Evolutionary conservation across 169 alveolate species (phyloP).

Genomic region (Eimeria maxima): DNA sequence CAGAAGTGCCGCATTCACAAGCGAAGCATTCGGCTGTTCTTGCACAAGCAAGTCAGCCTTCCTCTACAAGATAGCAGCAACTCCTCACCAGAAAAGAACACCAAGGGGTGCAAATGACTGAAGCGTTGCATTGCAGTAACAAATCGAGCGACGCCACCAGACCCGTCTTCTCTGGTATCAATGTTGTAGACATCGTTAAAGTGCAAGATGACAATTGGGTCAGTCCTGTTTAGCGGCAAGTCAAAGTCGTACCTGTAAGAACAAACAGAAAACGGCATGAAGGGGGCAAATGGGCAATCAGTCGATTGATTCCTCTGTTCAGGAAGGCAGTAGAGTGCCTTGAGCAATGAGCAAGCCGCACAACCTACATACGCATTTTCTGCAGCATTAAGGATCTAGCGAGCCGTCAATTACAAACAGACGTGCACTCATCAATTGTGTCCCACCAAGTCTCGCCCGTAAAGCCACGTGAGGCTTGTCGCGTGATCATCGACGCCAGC

Average conservation of each 20-base stretch:
- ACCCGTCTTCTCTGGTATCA: constrained; percentile 89
- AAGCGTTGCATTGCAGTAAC: constrained; percentile 89
- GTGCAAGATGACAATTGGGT: constrained; percentile 91
- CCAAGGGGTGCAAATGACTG: constrained; percentile 81
- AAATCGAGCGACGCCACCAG: constrained; percentile 95
- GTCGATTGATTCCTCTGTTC: not conserved
- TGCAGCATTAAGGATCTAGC: not conserved
- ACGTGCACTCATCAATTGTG: not conserved
- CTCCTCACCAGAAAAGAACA: constrained; percentile 82
- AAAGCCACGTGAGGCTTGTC: constrained; percentile 81
- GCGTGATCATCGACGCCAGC: constrained; percentile 74
- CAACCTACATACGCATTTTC: not conserved
- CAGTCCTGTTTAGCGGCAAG: constrained; percentile 87
- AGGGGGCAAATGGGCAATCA: not conserved
- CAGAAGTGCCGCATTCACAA: not conserved
- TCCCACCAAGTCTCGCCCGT: constrained; percentile 83
- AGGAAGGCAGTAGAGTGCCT: not conserved
- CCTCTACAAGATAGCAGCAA: not conserved
- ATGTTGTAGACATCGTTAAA: constrained; percentile 97
- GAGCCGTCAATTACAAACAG: not conserved
- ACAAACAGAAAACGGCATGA: not conserved
- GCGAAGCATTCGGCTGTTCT: not conserved
- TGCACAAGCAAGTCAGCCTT: not conserved
- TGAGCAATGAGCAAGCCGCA: not conserved
- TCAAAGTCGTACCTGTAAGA: constrained; percentile 87